Evolutionary conservation across 2,329 filamentous ascomycete genomes (phyloP), one percentile per base, ranked within the genome.

Genomic region (Pezicula radicicola): DNA sequence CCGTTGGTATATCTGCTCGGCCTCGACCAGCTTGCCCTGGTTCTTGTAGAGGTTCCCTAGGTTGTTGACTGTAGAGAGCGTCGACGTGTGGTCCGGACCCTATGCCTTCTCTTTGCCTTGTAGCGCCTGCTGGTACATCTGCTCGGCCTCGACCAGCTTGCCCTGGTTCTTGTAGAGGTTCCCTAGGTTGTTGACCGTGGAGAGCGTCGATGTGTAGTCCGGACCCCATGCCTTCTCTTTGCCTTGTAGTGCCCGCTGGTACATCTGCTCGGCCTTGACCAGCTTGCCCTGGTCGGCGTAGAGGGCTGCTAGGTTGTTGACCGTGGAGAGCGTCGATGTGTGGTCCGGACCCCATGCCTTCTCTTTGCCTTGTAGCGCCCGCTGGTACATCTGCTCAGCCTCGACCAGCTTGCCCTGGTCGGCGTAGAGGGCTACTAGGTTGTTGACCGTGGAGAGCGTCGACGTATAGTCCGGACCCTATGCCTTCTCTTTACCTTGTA

Each of bases 51-150:
- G 39, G 4, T 2, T 13, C 4, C 57, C 66, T 43, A 69, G 47
- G 42, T 58, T 58, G 40, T 19, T 19, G 19, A 19, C 19, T 3
- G 19, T 19, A 19, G 2, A 2, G 7, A 44, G 52, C 51, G 55
- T 58, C 25, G 37, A 55, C 49, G 33, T 54, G 40, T 56, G 48
- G 15, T 57, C 37, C 19, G 48, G 53, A n/a, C n/a, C 18, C 53
- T 53, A 45, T 30, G 10, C 48, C 60, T 60, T 33, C 48, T 42
- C 52, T 59, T 56, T 6, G 62, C 59, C 19, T 64, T 57, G 44
- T 3, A 61, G 43, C 39, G 28, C 52, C 53, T 50, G 16, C 10
- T 48, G 45, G 49, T 18, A 59, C 41, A 55, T 56, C 52, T 50
- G 1, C 54, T 30, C 28, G 3, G 28, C 28, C 28, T 30, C 28